Percentiles rank a stretch among this genome's conserved stretches.
Evolutionary conservation across 2,329 filamentous ascomycete species (phyloP).

Genomic region (Orbilia brochopaga): DNA sequence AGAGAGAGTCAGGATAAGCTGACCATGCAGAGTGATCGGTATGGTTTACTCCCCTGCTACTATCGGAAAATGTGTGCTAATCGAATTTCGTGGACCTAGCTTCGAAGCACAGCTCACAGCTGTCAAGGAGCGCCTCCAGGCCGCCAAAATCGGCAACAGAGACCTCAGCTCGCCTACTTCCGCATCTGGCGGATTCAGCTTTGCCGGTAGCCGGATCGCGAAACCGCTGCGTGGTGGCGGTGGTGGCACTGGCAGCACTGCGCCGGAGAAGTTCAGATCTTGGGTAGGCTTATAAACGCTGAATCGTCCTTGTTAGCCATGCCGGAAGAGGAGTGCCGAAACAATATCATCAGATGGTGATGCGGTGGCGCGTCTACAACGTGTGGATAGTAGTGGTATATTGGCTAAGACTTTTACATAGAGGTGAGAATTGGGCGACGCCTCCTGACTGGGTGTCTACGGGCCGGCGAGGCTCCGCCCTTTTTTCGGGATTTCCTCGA

Average conservation of each 20-base stretch:
- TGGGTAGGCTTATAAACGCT: slow-evolving; percentile 35
- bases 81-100: slow-evolving; percentile 62
- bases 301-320: slow-evolving; percentile 25
- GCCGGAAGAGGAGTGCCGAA: slow-evolving; percentile 35
- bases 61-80: slow-evolving; percentile 13
- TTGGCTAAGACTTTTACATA: background rate
- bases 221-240: slow-evolving; percentile 72
- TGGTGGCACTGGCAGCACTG: slow-evolving; percentile 61
- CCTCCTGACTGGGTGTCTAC: background rate
- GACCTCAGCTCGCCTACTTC: slow-evolving; percentile 71
- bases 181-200: slow-evolving; percentile 68
- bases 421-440: background rate
- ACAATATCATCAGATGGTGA: slow-evolving; percentile 12
- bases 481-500: background rate
- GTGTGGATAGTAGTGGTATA: background rate
- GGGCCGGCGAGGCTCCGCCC: background rate
- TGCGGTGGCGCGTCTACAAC: background rate
- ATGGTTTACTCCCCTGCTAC: slow-evolving; percentile 59
- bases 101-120: slow-evolving; percentile 97
- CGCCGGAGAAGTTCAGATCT: slow-evolving; percentile 56
- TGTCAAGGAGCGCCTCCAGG: slow-evolving; percentile 96
- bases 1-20: slow-evolving; percentile 99
- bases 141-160: slow-evolving; percentile 88
- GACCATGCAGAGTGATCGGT: slow-evolving; percentile 96
- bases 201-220: slow-evolving; percentile 70